These are phyloP conservation scores for Straminergon stramineum DNA, from an alignment of 225 moss, liverwort and hornwort genomes.

Conservation along the genomic window DNA sequence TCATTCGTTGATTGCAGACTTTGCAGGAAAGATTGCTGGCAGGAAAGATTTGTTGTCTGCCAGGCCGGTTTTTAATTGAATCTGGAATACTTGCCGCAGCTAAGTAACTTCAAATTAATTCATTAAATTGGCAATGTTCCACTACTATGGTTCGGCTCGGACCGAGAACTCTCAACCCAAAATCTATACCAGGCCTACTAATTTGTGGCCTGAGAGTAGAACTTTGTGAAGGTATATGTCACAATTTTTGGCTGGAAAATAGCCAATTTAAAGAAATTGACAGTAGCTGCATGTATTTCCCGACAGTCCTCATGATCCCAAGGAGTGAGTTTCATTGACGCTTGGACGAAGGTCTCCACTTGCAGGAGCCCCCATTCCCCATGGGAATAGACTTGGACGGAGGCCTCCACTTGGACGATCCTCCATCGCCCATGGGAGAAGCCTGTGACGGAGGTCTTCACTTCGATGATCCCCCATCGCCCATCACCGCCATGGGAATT, in stretches of 20 bases:
- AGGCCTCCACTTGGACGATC: background rate
- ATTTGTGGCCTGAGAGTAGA: no score
- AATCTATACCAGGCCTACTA: no score
- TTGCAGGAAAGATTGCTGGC: no score
- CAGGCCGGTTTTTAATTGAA: background rate
- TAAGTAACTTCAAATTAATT: no score
- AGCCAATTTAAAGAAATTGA: no score
- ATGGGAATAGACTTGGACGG: background rate
- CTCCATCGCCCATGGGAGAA: background rate
- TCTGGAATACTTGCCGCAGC: background rate
- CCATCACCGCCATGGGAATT: background rate
- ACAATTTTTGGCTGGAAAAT: no score
- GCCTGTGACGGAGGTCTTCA: background rate
- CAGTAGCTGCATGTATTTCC: no score
- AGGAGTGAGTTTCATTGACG: background rate
- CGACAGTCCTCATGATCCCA: background rate
- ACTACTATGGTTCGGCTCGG: no score
- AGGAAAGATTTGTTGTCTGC: background rate
- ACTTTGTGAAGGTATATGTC: no score
- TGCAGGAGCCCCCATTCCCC: background rate
- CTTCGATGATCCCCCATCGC: constrained; percentile 6
- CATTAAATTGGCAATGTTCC: no score
- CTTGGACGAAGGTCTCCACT: no score
- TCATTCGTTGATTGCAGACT: background rate
- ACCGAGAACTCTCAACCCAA: no score